These are phyloP conservation scores for Singerocomus rubriflavus DNA, from an alignment of 1,284 basidiomycete genomes.

Conservation along the genomic window DNA sequence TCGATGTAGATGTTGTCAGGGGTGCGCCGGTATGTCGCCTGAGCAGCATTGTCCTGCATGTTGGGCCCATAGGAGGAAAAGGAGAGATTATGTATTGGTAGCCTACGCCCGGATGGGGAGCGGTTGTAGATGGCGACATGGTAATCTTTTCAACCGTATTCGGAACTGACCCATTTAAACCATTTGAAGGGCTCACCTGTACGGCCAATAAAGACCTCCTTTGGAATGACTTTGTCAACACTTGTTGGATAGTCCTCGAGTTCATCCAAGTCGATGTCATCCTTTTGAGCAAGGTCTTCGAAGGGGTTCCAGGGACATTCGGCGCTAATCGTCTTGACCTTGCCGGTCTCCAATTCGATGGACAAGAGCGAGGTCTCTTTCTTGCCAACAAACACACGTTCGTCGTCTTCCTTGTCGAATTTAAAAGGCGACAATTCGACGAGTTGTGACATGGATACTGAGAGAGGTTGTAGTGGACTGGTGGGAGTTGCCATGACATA, in stretches of 20 bases:
- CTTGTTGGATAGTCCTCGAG: conserved; percentile 55
- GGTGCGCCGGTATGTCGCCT: conserved; percentile 65
- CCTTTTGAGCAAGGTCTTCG: conserved; percentile 45
- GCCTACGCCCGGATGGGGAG: conserved; percentile 32
- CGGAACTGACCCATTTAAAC: background rate
- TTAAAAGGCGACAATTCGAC: conserved; percentile 86
- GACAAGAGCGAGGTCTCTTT: conserved; percentile 82
- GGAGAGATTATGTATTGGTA: conserved; percentile 68
- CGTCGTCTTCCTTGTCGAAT: conserved; percentile 63
- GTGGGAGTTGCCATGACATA: conserved; percentile 71
- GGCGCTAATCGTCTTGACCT: conserved; percentile 73
- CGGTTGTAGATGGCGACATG: conserved; percentile 65
- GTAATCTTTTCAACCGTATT: conserved; percentile 51
- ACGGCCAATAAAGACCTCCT: conserved; percentile 75
- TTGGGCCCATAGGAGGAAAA: conserved; percentile 86
- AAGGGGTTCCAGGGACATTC: conserved; percentile 75
- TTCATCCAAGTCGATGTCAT: conserved; percentile 63
- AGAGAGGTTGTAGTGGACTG: conserved; percentile 74
- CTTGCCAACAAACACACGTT: conserved; percentile 76
- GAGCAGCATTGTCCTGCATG: conserved; percentile 65
- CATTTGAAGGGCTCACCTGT: conserved; percentile 57
- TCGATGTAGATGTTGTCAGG: conserved; percentile 78
- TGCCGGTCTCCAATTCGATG: conserved; percentile 80
- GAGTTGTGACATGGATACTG: conserved; percentile 81
- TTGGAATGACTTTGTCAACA: conserved; percentile 38